Evolutionary conservation across 2,329 filamentous ascomycete genomes (phyloP).

Genomic region (Botrytis elliptica): DNA sequence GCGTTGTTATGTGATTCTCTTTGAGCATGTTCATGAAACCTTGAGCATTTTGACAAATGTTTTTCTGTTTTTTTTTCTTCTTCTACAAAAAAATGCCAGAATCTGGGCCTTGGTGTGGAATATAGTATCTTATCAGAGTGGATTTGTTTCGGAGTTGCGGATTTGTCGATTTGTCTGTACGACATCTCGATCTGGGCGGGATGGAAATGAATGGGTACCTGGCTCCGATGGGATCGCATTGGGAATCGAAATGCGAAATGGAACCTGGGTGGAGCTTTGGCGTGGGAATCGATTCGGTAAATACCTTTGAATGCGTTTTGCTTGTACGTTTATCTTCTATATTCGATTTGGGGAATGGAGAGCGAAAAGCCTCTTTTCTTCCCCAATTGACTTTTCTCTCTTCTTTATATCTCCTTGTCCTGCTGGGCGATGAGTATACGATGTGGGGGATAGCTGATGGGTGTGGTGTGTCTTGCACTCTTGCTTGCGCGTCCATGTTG

Average conservation of each 20-base stretch:
- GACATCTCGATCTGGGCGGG: not conserved
- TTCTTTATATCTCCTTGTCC: too few species aligned
- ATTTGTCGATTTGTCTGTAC: not conserved
- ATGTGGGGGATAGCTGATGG: not conserved
- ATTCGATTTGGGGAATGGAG: not conserved
- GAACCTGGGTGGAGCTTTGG: not conserved
- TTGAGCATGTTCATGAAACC: not conserved
- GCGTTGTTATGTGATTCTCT: constrained; percentile 6
- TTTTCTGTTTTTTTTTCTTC: not conserved
- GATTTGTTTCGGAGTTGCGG: constrained; percentile 12
- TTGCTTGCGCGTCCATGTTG: not conserved
- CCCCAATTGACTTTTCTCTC: not conserved
- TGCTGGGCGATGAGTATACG: not conserved
- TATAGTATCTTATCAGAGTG: not conserved
- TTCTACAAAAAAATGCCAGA: not conserved
- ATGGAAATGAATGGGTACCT: constrained; percentile 1
- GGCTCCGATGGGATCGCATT: not conserved
- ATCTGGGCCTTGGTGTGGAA: constrained; percentile 4
- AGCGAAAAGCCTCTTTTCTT: not conserved
- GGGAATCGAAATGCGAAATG: not conserved
- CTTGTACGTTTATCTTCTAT: not conserved
- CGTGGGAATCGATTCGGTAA: not conserved
- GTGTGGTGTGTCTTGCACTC: not conserved
- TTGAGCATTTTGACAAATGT: not conserved
- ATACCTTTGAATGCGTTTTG: not conserved